Evolutionary conservation across 257 asterid species (phyloP).

Genomic region (Petunia axillaris): DNA sequence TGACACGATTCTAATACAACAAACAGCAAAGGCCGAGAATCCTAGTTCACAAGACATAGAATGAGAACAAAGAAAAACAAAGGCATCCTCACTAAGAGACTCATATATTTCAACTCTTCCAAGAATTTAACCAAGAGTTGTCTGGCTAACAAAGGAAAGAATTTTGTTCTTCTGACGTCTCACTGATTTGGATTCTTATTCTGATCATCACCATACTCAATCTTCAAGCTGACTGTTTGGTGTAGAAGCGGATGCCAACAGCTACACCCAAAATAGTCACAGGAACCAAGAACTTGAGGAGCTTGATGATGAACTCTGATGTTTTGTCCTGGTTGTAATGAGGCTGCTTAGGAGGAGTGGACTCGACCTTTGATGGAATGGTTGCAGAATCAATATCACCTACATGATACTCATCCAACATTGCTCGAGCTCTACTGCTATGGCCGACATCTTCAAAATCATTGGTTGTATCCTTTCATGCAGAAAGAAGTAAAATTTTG

Average conservation of each 20-base stretch:
- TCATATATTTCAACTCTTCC: neutral
- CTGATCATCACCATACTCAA: neutral
- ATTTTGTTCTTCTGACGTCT: neutral
- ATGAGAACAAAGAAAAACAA: slow-evolving; percentile 11
- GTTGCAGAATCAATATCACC: slow-evolving; percentile 61
- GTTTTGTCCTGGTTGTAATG: slow-evolving; percentile 61
- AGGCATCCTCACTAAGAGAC: slow-evolving; percentile 1
- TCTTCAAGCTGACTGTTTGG: slow-evolving; percentile 61
- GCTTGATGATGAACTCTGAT: slow-evolving; percentile 61
- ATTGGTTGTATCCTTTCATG: slow-evolving; percentile 82
- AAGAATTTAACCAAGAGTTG: slow-evolving; percentile 12
- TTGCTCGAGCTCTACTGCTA: slow-evolving; percentile 55
- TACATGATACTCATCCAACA: slow-evolving; percentile 51
- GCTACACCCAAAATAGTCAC: slow-evolving; percentile 67
- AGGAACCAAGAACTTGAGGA: slow-evolving; percentile 81
- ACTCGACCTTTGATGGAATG: slow-evolving; percentile 45
- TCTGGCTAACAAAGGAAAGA: slow-evolving; percentile 1
- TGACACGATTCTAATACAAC: neutral
- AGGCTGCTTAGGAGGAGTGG: slow-evolving; percentile 58
- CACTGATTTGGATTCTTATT: neutral
- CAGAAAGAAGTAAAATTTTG: too few relatives aligned
- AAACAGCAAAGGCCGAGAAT: neutral
- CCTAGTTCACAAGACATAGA: neutral
- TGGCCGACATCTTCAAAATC: slow-evolving; percentile 74
- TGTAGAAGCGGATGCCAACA: slow-evolving; percentile 65